These are phyloP conservation scores for Rhodotorula sp. DNA, from an alignment of 1,284 basidiomycete species.

Conservation along the genomic window DNA sequence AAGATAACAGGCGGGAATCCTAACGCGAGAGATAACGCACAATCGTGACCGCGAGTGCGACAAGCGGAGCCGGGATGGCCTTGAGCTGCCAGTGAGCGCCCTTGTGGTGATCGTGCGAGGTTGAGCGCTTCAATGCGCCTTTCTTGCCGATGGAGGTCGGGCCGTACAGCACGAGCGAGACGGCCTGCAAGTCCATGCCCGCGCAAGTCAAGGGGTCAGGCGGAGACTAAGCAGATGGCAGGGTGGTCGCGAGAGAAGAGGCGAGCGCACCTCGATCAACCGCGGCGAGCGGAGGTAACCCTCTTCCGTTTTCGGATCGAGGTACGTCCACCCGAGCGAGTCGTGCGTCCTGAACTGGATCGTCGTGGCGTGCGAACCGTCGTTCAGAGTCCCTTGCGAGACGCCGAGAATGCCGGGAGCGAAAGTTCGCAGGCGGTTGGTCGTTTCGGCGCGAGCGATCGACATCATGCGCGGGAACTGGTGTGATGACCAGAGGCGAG, in stretches of 20 bases:
- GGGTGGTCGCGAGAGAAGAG: background rate
- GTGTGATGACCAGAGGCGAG: too few relatives aligned
- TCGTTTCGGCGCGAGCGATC: conserved; percentile 1
- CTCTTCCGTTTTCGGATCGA: background rate
- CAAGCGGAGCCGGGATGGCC: background rate
- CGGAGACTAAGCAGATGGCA: background rate
- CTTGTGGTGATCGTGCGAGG: background rate
- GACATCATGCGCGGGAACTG: background rate
- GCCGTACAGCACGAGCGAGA: background rate
- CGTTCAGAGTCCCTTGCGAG: background rate
- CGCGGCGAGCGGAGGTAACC: background rate
- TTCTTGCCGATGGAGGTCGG: background rate
- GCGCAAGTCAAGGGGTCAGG: background rate
- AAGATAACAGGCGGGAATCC: too few relatives aligned
- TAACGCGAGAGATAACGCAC: background rate
- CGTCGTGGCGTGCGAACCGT: background rate
- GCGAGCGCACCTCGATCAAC: background rate
- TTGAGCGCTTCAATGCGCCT: background rate
- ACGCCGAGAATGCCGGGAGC: background rate
- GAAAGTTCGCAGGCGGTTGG: background rate
- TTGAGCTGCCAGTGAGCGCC: background rate
- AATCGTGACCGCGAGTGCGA: background rate
- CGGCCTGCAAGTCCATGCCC: background rate
- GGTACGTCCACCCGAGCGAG: background rate
- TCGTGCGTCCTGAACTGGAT: background rate